Conservation (phyloP, 768 basidiomycete genomes). For the Naganishia vishniacii region DNA sequence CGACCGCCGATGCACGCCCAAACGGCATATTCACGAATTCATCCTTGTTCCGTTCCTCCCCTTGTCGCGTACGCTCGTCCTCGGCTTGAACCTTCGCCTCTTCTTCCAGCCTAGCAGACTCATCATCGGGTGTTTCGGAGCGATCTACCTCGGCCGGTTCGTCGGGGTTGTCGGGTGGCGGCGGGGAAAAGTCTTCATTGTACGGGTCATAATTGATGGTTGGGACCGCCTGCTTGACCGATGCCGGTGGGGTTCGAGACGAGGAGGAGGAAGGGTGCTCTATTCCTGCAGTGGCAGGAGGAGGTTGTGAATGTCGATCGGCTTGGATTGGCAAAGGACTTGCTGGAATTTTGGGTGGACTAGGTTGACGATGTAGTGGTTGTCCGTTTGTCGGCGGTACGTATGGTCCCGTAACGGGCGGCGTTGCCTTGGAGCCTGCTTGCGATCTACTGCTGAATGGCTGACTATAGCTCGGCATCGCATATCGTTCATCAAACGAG, state of each 20-base stretch:
- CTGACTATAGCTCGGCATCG: background rate
- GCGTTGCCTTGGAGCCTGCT: background rate
- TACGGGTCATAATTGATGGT: background rate
- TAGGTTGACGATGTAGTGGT: background rate
- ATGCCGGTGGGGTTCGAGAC: too few relatives aligned
- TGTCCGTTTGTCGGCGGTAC: background rate
- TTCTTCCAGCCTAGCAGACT: background rate
- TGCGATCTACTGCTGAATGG: background rate
- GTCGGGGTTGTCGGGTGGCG: too few relatives aligned
- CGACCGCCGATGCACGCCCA: background rate
- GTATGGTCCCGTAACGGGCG: background rate
- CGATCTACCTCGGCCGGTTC: background rate
- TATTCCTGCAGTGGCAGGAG: too few relatives aligned
- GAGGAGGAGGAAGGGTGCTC: too few relatives aligned
- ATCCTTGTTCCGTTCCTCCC: background rate
- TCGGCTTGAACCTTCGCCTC: background rate
- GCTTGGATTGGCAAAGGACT: too few relatives aligned
- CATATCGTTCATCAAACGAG: too few relatives aligned
- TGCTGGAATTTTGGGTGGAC: background rate
- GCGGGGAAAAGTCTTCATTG: background rate
- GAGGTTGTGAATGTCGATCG: too few relatives aligned
- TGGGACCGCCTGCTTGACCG: background rate
- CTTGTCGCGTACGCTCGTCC: background rate
- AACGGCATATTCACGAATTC: slow-evolving; percentile 12
- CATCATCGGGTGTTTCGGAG: background rate